phyloP scores from a whole-genome alignment of 192 early-diverging fungal species.

The Powellomyces hirtus region DNA sequence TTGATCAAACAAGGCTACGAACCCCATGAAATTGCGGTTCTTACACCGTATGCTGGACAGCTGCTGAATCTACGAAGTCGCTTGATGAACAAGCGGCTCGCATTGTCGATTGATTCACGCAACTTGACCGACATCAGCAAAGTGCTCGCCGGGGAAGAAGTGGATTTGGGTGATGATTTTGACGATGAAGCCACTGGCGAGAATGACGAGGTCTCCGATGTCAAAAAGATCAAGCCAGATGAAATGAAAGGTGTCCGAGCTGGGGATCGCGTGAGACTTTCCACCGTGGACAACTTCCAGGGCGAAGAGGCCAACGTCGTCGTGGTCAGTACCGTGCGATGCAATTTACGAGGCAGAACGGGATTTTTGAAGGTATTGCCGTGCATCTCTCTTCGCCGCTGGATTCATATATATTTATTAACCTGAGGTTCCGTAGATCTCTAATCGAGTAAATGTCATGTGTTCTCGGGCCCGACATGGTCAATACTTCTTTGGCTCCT shows the following conservation, averaged over 20 bases:
- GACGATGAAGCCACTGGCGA: not conserved
- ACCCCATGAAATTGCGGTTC: conserved; percentile 24
- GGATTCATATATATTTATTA: too few relatives aligned
- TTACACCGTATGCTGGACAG: conserved; percentile 47
- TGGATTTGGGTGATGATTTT: not conserved
- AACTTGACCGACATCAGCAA: conserved; percentile 9
- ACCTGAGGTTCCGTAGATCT: not conserved
- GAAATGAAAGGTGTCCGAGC: not conserved
- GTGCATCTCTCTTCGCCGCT: not conserved
- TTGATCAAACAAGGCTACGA: conserved; percentile 36
- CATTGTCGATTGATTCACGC: not conserved
- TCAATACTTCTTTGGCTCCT: conserved; percentile 56
- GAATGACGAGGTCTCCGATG: not conserved
- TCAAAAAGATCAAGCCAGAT: too few relatives aligned
- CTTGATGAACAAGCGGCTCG: conserved; percentile 1
- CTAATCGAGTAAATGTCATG: conserved; percentile 57
- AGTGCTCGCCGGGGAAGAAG: not conserved
- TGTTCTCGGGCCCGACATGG: conserved; percentile 59
- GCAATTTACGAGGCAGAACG: conserved; percentile 25
- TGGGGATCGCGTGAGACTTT: conserved; percentile 21
- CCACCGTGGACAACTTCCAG: conserved; percentile 46
- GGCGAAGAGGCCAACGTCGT: conserved; percentile 43
- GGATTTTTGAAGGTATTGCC: conserved; percentile 52
- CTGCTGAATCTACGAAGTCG: conserved; percentile 2
- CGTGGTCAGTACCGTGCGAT: conserved; percentile 35